Conservation (phyloP, 495 filamentous ascomycete species). For the Trichocladium uniseriatum region DNA sequence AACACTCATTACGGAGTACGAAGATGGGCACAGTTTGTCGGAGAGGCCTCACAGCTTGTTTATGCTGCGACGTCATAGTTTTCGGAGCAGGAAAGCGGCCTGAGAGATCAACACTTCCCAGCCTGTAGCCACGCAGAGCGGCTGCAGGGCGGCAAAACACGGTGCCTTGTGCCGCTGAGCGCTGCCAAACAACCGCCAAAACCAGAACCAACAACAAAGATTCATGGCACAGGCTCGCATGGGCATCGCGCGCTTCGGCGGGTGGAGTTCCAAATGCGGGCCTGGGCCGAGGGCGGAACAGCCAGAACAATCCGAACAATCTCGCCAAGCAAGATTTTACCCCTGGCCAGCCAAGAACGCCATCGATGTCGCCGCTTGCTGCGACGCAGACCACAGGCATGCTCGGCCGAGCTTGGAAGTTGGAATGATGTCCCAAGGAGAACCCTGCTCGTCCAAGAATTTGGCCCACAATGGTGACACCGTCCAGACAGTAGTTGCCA, state of each 20-base stretch:
- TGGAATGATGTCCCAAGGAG: slow-evolving; percentile 13
- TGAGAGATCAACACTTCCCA: too few species aligned
- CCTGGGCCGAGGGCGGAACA: neutral
- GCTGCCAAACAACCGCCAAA: too few species aligned
- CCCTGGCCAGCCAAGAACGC: slow-evolving; percentile 6
- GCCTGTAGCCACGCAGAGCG: too few species aligned
- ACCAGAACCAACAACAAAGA: too few species aligned
- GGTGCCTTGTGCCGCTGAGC: too few species aligned
- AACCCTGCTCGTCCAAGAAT: slow-evolving; percentile 16
- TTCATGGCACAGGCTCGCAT: too few species aligned
- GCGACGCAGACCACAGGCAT: neutral
- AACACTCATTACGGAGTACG: too few species aligned
- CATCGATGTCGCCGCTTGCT: slow-evolving; percentile 12
- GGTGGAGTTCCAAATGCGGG: neutral
- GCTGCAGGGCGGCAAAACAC: too few species aligned
- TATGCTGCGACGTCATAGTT: too few species aligned
- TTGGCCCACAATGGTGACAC: slow-evolving; percentile 12
- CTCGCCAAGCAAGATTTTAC: neutral
- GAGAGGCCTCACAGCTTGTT: too few species aligned
- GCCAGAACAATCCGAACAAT: neutral
- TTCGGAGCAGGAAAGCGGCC: too few species aligned
- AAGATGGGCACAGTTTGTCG: too few species aligned
- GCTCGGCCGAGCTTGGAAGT: slow-evolving; percentile 12
- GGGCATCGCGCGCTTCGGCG: neutral
- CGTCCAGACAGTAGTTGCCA: slow-evolving; percentile 1